These are phyloP conservation scores for Linaria vulgaris DNA, from an alignment of 257 asterid species.

Conservation along the genomic window DNA sequence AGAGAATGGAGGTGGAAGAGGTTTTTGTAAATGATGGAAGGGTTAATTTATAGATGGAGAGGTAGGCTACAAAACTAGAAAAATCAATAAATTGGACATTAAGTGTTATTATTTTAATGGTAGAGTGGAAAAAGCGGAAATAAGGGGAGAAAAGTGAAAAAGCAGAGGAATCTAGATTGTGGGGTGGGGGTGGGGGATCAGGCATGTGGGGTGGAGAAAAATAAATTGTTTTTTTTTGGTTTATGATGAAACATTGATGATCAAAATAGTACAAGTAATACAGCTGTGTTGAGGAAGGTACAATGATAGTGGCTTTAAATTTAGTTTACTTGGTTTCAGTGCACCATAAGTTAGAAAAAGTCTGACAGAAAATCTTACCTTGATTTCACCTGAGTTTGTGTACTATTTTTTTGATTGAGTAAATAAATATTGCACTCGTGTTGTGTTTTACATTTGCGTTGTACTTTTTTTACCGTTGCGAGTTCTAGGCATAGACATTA, in stretches of 20 bases:
- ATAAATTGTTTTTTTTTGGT: not conserved
- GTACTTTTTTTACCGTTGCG: no score
- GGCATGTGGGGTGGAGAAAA: conserved; percentile 48
- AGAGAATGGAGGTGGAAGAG: conserved; percentile 51
- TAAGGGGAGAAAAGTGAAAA: not conserved
- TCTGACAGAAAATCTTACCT: conserved; percentile 24
- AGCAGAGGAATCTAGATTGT: conserved; percentile 17
- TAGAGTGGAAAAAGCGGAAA: not conserved
- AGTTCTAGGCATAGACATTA: no score
- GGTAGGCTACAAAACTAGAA: conserved; percentile 14
- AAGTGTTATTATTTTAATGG: conserved; percentile 9
- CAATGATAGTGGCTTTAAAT: no score
- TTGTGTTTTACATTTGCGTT: no score
- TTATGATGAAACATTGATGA: not conserved
- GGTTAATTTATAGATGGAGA: conserved; percentile 52
- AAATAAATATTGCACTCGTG: not conserved
- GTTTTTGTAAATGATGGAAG: conserved; percentile 30
- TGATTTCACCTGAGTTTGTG: conserved; percentile 30
- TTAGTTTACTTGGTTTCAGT: no score
- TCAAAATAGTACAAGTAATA: no score
- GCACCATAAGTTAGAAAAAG: not conserved
- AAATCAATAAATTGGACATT: not conserved
- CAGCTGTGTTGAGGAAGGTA: no score
- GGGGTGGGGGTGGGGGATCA: conserved; percentile 19
- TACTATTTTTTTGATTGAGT: not conserved